Base-by-base conservation (phyloP, 2,329 filamentous ascomycete species). In the Geoglossum cookeanum region DNA sequence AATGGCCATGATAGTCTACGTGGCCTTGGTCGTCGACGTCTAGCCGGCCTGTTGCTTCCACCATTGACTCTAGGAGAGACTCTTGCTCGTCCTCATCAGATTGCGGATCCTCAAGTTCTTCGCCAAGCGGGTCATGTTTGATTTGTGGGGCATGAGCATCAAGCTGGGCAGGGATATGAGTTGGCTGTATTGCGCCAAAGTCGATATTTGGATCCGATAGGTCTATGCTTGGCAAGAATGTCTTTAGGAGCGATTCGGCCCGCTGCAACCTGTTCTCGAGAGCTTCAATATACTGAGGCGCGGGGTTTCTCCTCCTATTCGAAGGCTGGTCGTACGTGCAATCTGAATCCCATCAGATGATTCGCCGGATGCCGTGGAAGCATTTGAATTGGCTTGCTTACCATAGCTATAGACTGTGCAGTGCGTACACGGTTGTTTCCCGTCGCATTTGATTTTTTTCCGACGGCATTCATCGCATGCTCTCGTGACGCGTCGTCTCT, bases 331-430 rank as follows among this genome's bases (percentile, higher is more conserved):
- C 89, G 70, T 95, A 95, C 32, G 89, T 94, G 69, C 90, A 96
- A 67, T 94, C 89, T 95, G 13, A 33, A 44, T 32, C 9, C 33
- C 22, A 48, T 57, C 30, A 58, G 57, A 57, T 45, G 48, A 52
- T 52, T 30, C 4, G 29, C 27, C 7, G 9, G 9, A 15, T 15
- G 5, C 4, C n/a, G 8, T 13, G 37, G 32, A 49, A 52, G 56
- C 44, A 58, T 37, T 55, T 57, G 56, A 55, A 33, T 29, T 37
- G 11, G 29, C 11, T 15, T 33, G 8, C 77, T 67, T 77, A 96
- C 92, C 91, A 75, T 98, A 98, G 68, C 89, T 96, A 70, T 98
- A 98, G 55, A 97, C 89, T 9, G 90, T 94, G 69, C 92, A 98
- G 70, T 97, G 92, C 0, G 90, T 96, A 70, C 87, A 92, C 8